Evolutionary conservation across 2,329 filamentous ascomycete genomes (phyloP).

Genomic region (Mycogone perniciosa): DNA sequence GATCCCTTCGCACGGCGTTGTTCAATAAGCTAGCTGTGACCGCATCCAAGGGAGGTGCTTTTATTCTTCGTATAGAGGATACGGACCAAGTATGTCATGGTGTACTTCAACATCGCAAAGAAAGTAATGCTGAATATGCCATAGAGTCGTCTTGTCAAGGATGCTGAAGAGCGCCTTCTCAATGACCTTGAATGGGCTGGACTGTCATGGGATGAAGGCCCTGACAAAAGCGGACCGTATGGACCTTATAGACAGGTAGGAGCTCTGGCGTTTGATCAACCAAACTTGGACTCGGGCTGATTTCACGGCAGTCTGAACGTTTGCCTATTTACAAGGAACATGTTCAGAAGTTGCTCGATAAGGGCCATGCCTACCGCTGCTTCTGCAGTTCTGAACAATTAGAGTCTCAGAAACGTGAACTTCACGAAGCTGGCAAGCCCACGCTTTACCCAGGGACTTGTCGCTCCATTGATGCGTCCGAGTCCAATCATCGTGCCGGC

Average conservation of each 20-base stretch:
- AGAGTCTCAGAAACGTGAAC: constrained; percentile 56
- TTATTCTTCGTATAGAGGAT: constrained; percentile 87
- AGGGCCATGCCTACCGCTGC: constrained; percentile 80
- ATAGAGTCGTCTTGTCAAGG: constrained; percentile 72
- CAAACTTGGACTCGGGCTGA: background rate
- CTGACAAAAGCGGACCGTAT: constrained; percentile 70
- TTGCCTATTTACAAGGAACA: constrained; percentile 66
- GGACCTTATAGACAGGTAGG: constrained; percentile 79
- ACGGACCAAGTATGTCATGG: constrained; percentile 68
- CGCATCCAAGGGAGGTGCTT: constrained; percentile 74
- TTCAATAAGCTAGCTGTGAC: constrained; percentile 92
- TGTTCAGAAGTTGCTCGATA: constrained; percentile 60
- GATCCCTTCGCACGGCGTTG: constrained; percentile 85
- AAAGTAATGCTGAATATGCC: background rate
- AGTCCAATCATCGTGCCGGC: constrained; percentile 64
- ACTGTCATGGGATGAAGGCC: constrained; percentile 90
- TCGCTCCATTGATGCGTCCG: constrained; percentile 54
- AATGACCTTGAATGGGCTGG: constrained; percentile 84
- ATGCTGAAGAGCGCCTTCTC: constrained; percentile 71
- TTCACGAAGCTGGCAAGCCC: constrained; percentile 44
- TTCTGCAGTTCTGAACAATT: constrained; percentile 77
- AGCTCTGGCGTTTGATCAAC: background rate
- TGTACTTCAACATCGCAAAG: background rate
- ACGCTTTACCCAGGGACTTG: constrained; percentile 60
- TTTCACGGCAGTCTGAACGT: constrained; percentile 61